Evolutionary conservation across 208 protist species (phyloP).

Genomic region (Acanthamoeba royreba): DNA sequence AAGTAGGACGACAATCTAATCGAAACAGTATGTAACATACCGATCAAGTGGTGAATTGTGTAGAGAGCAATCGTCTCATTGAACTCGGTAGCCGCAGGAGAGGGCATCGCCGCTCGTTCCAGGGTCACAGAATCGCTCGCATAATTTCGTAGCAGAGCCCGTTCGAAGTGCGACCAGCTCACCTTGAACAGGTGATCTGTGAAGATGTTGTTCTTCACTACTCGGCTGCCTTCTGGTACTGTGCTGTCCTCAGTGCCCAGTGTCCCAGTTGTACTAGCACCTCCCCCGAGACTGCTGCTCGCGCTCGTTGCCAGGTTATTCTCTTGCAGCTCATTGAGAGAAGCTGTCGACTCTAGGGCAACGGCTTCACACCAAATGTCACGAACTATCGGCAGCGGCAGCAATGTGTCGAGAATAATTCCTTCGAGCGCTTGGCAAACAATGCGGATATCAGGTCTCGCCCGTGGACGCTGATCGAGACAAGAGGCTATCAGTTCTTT

Average conservation of each 20-base stretch:
- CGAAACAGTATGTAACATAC: neutral
- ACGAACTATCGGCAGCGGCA: neutral
- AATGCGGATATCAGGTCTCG: neutral
- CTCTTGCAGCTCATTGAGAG: neutral
- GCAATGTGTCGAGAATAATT: neutral
- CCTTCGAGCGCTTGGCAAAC: neutral
- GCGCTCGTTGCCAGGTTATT: neutral
- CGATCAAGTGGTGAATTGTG: conserved; percentile 7
- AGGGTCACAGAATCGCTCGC: neutral
- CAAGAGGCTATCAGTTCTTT: neutral
- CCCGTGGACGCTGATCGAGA: neutral
- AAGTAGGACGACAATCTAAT: neutral
- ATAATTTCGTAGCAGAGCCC: neutral
- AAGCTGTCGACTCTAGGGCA: neutral
- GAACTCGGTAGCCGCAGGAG: neutral
- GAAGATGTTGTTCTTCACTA: neutral
- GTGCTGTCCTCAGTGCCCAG: neutral
- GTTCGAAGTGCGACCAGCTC: neutral
- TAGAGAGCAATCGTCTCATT: neutral
- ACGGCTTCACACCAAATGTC: neutral
- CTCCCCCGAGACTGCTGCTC: neutral
- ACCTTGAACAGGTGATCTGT: neutral
- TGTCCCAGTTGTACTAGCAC: neutral
- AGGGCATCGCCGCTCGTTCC: neutral
- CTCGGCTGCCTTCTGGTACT: neutral